phyloP scores from a whole-genome alignment of 2,329 filamentous ascomycete species.

The Penicillium brasilianum region DNA sequence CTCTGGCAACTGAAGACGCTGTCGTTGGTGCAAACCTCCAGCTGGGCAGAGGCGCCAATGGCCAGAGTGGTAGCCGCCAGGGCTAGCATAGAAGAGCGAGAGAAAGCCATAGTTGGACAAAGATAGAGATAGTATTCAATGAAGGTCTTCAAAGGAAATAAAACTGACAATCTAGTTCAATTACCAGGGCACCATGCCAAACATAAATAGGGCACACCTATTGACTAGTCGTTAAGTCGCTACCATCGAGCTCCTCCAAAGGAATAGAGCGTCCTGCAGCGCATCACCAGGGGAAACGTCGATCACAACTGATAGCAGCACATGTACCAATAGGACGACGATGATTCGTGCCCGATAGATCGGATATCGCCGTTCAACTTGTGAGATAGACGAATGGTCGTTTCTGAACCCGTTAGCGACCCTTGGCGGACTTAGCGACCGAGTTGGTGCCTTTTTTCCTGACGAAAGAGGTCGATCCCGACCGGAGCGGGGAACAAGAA shows the following conservation, averaged over 20 bases:
- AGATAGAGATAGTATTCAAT: background rate
- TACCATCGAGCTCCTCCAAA: background rate
- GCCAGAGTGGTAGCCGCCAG: conserved; percentile 29
- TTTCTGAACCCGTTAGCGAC: background rate
- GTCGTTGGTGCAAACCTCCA: conserved; percentile 38
- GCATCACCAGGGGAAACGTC: conserved; percentile 10
- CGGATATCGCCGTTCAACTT: conserved; percentile 26
- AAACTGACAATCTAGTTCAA: background rate
- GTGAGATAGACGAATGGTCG: background rate
- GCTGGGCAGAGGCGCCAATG: conserved; percentile 29
- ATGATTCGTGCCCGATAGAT: conserved; percentile 35
- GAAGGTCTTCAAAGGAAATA: background rate
- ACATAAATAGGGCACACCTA: conserved; percentile 4
- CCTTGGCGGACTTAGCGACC: background rate
- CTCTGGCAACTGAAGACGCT: conserved; percentile 62
- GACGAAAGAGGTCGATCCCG: conserved; percentile 6
- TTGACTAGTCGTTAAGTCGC: background rate
- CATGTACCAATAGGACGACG: conserved; percentile 35
- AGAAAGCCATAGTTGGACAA: conserved; percentile 26
- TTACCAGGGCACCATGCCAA: background rate
- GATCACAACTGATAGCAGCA: conserved; percentile 27
- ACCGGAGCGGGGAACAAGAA: background rate
- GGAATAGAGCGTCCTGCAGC: conserved; percentile 1
- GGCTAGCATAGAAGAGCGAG: conserved; percentile 30
- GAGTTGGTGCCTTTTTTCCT: background rate